Evolutionary conservation across 2,329 filamentous ascomycete species (phyloP), one percentile per base, ranked within the genome.

Genomic region (Fusarium duplospermum): DNA sequence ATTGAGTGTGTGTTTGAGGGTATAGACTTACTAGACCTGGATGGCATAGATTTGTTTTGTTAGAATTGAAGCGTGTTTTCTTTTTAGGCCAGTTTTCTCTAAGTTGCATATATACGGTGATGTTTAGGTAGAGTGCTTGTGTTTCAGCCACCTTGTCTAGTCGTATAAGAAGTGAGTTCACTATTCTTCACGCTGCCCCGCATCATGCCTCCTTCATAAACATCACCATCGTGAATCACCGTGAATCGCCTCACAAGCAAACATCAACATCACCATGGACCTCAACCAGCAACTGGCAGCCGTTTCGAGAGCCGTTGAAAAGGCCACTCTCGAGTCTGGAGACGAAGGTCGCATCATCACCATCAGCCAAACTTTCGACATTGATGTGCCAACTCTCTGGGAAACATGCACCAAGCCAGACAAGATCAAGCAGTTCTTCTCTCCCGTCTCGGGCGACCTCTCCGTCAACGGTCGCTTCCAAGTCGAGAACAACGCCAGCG

Each of bases 1-100:
- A 78, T 66, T 78, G 27, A 69, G 31, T 33, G 31, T 33, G 31
- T 33, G 27, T 50, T n/a, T 22, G 38, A 29, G 24, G 67, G 35
- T 52, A 71, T 45, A 65, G 35, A 50, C 36, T 59, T 59, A 50
- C 56, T 40, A 67, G 59, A 56, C 47, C 33, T 24, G 18, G 20
- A 60, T 64, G 60, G 60, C 61, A 22, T 33, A 31, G 18, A 52
- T 61, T 68, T 27, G 14, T 54, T 42, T 40, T 24, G 45, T 50
- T 52, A 27, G 24, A 56, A 66, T 59, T 33, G 42, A 35, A 63
- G 40, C 58, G 70, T 66, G 66, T 36, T 36, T 35, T 57, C n/a
- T 31, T 6, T 24, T 35, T 24, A 24, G 24, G 3, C 24, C 24
- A 24, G 24, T 24, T 24, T 4, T 24, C 24, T 24, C 24, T 5